Base-by-base conservation (phyloP, 2,329 filamentous ascomycete species). In the Aspergillus spinulosporus region DNA sequence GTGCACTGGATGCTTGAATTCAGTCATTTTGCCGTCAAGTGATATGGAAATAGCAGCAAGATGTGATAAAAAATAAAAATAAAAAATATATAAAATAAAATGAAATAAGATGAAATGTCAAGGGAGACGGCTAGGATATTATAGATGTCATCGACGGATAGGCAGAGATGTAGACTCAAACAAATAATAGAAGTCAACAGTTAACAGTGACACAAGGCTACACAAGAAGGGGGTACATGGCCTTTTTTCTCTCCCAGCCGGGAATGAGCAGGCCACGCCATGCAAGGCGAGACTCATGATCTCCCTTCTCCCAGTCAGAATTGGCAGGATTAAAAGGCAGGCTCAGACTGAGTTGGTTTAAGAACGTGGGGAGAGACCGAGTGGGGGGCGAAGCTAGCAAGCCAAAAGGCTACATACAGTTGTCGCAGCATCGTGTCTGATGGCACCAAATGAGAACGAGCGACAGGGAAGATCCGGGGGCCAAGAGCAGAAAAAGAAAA, bases 1-100 rank as follows among this genome's bases (percentile, higher is more conserved):
- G 29, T 46, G 62, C 40, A 65, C 64, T 65, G 62, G 59, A 56
- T 52, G 51, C 52, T 63, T 48, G 59, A 51, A 64, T 57, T 67
- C 64, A 53, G 71, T 56, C 48, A 60, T 62, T 15, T 67, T 61
- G 51, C 36, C 45, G 5, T 26, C 12, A n/a, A 12, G 21, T 32
- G 26, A n/a, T 47, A 39, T 15, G 28, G 14, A 34, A 15, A 29
- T 28, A 15, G 9, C 43, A 45, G 14, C 21, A 21, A 21, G 21
- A 21, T 21, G 21, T 21, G 21, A 21, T 21, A 21, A 21, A 21
- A 21, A 21, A 21, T 21, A 21, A 21, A 21, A 21, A 21, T 21
- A 21, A 21, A 21, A 21, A 21, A 21, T 21, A 21, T 21, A 21
- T 21, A 21, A 21, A 21, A 21, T 21, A 49, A 8, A 45, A 37